These are phyloP conservation scores for Colletotrichum tropicale DNA, from an alignment of 2,329 filamentous ascomycete species.

Conservation along the genomic window DNA sequence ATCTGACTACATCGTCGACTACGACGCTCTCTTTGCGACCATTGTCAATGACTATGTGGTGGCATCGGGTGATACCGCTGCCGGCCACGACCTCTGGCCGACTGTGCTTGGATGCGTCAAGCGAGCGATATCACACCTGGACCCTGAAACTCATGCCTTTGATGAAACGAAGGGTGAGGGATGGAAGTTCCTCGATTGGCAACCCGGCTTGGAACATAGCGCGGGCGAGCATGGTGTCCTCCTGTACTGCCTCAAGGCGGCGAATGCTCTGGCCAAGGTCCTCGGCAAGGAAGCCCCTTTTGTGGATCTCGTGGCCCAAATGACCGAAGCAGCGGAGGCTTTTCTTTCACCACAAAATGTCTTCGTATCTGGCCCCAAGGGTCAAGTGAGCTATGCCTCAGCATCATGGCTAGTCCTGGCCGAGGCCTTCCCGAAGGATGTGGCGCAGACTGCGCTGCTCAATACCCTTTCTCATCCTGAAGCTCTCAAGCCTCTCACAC, in stretches of 20 bases:
- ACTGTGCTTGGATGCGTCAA: conserved; percentile 33
- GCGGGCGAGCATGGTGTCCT: conserved; percentile 34
- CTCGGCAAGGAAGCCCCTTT: conserved; percentile 26
- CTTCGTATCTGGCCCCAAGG: conserved; percentile 29
- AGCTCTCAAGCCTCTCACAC: conserved; percentile 32
- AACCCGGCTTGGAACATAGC: conserved; percentile 27
- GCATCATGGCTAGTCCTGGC: conserved; percentile 35
- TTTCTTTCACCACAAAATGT: conserved; percentile 25
- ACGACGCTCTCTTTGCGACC: conserved; percentile 36
- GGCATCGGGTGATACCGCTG: conserved; percentile 31
- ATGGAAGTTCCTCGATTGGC: conserved; percentile 38
- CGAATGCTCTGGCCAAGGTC: conserved; percentile 29
- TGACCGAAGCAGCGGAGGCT: conserved; percentile 23
- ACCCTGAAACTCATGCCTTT: conserved; percentile 24
- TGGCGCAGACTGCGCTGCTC: conserved; percentile 24
- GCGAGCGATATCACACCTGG: conserved; percentile 27
- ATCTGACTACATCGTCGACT: conserved; percentile 39
- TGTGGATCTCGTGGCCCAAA: conserved; percentile 20
- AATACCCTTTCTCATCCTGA: conserved; percentile 26
- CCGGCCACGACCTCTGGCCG: conserved; percentile 32
- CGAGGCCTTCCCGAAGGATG: conserved; percentile 23
- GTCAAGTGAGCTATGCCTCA: conserved; percentile 32
- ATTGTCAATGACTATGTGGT: conserved; percentile 35
- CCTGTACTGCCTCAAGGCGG: conserved; percentile 30
- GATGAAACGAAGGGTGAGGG: conserved; percentile 14